phyloP scores from a whole-genome alignment of 1,284 basidiomycete genomes.

The Sporisorium graminicola region DNA sequence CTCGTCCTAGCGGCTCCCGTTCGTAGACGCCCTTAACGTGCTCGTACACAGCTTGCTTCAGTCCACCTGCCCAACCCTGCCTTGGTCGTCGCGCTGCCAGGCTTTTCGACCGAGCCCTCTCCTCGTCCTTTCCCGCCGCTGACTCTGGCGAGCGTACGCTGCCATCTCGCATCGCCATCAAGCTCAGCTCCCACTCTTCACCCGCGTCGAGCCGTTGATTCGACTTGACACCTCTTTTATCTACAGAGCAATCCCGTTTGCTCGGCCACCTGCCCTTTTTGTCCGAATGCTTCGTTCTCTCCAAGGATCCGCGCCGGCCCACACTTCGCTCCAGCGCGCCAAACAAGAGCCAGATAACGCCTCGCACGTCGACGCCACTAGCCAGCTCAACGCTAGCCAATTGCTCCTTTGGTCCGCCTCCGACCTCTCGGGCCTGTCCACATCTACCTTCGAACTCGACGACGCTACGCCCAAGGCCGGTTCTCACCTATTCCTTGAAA shows the following conservation, averaged over 20 bases:
- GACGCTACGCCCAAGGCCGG: slow-evolving; percentile 34
- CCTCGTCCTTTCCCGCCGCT: not conserved
- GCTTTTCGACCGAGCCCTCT: not conserved
- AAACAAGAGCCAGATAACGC: slow-evolving; percentile 10
- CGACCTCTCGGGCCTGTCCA: not conserved
- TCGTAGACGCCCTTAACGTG: not conserved
- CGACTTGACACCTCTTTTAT: slow-evolving; percentile 9
- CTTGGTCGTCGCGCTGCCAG: too few relatives aligned
- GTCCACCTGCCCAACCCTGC: not conserved
- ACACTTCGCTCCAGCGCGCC: slow-evolving; percentile 32
- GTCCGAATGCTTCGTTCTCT: slow-evolving; percentile 43
- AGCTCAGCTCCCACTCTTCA: not conserved
- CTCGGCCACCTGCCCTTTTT: slow-evolving; percentile 1
- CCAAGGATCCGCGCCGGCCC: slow-evolving; percentile 33
- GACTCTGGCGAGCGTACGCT: too few relatives aligned
- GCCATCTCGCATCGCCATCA: too few relatives aligned
- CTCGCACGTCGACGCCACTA: slow-evolving; percentile 1
- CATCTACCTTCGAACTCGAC: slow-evolving; percentile 10
- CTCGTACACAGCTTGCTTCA: not conserved
- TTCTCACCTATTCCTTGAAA: slow-evolving; percentile 22
- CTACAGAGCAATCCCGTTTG: slow-evolving; percentile 23
- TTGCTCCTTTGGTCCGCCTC: slow-evolving; percentile 21
- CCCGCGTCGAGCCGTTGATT: slow-evolving; percentile 10
- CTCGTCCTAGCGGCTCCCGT: not conserved
- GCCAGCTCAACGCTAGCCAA: slow-evolving; percentile 5